A percentile compares a stretch with the other conserved stretches of the same genome.
Evolutionary conservation across 768 basidiomycete species (phyloP).

Genomic region (Pleurotus eryngii): DNA sequence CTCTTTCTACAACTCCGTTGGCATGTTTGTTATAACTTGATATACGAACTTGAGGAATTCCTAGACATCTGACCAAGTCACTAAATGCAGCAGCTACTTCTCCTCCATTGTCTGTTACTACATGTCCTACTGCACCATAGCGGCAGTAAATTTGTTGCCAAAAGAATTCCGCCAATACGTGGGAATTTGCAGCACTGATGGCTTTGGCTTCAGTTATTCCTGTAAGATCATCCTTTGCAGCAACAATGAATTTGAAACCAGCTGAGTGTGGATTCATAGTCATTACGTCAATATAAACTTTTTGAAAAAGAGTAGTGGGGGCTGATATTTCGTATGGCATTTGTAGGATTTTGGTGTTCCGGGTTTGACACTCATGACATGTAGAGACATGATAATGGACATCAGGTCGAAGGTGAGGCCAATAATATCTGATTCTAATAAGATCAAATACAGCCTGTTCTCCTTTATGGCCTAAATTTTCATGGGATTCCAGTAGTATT

Average conservation of each 20-base stretch:
- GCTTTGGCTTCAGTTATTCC: constrained; percentile 24
- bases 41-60: constrained; percentile 27
- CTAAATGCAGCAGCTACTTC: constrained; percentile 4
- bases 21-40: constrained; percentile 31
- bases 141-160: constrained; percentile 20
- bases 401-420: constrained; percentile 9
- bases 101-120: constrained; percentile 34
- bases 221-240: constrained; percentile 26
- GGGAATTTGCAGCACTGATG: constrained; percentile 14
- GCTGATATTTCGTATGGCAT: constrained; percentile 13
- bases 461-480: constrained; percentile 21
- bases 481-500: constrained; percentile 18
- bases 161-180: constrained; percentile 14
- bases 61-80: not conserved
- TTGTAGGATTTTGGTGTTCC: constrained; percentile 8
- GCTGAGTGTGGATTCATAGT: constrained; percentile 18
- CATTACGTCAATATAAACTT: constrained; percentile 24
- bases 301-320: constrained; percentile 14
- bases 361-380: constrained; percentile 27
- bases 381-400: constrained; percentile 20
- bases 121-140: constrained; percentile 23
- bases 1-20: constrained; percentile 27
- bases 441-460: constrained; percentile 9
- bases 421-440: too few relatives aligned
- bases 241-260: constrained; percentile 19